phyloP scores from a whole-genome alignment of 768 basidiomycete genomes.

The Dendrothele bispora region DNA sequence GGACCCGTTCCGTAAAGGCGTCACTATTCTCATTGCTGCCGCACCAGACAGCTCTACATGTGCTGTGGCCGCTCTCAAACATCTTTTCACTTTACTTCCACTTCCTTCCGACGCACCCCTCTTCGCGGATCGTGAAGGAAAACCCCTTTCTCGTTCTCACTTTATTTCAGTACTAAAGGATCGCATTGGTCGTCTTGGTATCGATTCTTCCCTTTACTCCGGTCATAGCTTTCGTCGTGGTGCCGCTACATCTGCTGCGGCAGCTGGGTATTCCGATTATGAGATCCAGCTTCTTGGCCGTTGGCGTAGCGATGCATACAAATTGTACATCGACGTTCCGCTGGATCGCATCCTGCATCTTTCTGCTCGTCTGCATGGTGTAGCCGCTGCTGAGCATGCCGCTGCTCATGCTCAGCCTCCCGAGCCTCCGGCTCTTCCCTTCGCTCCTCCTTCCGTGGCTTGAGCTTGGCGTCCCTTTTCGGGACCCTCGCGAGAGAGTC shows the following conservation, averaged over 20 bases:
- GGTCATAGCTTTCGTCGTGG: constrained; percentile 30
- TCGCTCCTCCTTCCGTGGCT: constrained; percentile 7
- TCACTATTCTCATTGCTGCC: constrained; percentile 21
- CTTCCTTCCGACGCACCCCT: not conserved
- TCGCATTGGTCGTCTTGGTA: constrained; percentile 7
- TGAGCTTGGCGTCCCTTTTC: too few species aligned
- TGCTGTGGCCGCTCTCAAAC: not conserved
- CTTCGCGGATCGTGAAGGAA: not conserved
- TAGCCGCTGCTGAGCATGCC: too few species aligned
- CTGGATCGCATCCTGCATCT: constrained; percentile 24
- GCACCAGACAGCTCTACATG: constrained; percentile 10
- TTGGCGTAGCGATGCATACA: constrained; percentile 37
- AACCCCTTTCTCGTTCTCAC: not conserved
- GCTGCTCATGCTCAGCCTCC: too few species aligned
- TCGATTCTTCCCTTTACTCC: constrained; percentile 15
- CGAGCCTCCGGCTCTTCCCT: constrained; percentile 1
- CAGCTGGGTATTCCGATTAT: constrained; percentile 28
- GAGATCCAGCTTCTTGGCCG: constrained; percentile 37
- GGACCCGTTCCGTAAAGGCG: constrained; percentile 32
- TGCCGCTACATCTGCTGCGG: constrained; percentile 28
- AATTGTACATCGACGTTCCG: constrained; percentile 33
- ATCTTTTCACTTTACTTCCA: not conserved
- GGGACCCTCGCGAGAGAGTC: too few species aligned
- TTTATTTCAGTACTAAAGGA: constrained; percentile 1
- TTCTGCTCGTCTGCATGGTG: constrained; percentile 29